phyloP scores from a whole-genome alignment of 495 filamentous ascomycete species.

The Neurospora sp. region DNA sequence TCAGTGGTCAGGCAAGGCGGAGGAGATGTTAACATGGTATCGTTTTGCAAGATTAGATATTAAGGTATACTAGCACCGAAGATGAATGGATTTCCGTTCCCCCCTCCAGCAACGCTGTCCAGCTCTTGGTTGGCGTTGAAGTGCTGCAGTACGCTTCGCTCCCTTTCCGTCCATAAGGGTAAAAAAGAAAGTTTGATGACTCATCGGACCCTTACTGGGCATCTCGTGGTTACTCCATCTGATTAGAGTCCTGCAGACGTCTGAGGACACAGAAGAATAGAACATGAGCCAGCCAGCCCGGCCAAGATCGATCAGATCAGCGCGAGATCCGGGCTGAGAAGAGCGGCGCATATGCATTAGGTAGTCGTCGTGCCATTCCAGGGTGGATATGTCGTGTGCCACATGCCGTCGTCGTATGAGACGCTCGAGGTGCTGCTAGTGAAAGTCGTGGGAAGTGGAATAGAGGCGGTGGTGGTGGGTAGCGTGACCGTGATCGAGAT shows the following conservation, averaged over 20 bases:
- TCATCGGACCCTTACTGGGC: neutral
- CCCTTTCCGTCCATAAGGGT: neutral
- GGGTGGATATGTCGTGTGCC: constrained; percentile 31
- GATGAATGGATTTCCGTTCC: neutral
- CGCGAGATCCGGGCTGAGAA: constrained; percentile 4
- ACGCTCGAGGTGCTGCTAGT: constrained; percentile 7
- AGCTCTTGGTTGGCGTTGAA: constrained; percentile 20
- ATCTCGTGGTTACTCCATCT: neutral
- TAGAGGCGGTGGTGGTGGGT: neutral
- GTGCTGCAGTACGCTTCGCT: neutral
- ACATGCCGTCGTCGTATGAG: constrained; percentile 22
- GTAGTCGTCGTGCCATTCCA: constrained; percentile 26
- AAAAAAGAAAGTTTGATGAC: neutral
- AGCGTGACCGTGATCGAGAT: neutral
- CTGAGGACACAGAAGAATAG: neutral
- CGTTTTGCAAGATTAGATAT: neutral
- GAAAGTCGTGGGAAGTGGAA: neutral
- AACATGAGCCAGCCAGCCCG: neutral
- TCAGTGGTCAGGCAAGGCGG: neutral
- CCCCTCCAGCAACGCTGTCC: constrained; percentile 10
- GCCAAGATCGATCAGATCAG: neutral
- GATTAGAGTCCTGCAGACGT: neutral
- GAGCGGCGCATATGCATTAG: constrained; percentile 2
- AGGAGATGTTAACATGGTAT: neutral
- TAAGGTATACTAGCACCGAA: neutral